Conservation (phyloP, 768 basidiomycete species). For the Mycena sanguinolenta region DNA sequence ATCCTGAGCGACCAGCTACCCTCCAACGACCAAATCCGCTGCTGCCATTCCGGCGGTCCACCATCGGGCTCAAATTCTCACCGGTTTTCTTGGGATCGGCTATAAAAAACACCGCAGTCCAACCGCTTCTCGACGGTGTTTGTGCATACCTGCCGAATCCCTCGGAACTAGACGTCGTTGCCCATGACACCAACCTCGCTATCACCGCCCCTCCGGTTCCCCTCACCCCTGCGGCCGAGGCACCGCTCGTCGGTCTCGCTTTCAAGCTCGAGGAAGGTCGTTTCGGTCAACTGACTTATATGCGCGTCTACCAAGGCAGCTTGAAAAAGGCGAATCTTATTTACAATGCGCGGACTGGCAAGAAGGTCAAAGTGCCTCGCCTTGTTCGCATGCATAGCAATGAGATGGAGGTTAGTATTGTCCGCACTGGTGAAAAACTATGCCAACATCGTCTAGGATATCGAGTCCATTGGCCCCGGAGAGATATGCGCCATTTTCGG, state of each 20-base stretch:
- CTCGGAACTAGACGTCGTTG: slow-evolving; percentile 80
- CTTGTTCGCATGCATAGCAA: slow-evolving; percentile 98
- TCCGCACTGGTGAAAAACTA: background rate
- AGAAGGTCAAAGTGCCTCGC: slow-evolving; percentile 96
- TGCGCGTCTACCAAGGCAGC: slow-evolving; percentile 97
- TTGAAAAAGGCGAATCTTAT: slow-evolving; percentile 89
- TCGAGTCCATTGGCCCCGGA: slow-evolving; percentile 93
- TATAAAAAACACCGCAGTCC: slow-evolving; percentile 96
- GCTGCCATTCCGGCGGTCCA: slow-evolving; percentile 91
- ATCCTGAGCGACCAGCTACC: slow-evolving; percentile 89
- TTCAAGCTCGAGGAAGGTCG: slow-evolving; percentile 99
- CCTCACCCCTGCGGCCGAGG: slow-evolving; percentile 85
- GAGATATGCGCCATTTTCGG: slow-evolving; percentile 99
- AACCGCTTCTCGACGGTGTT: slow-evolving; percentile 93
- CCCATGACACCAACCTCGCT: slow-evolving; percentile 85
- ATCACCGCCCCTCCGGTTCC: slow-evolving; percentile 76
- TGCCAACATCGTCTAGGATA: slow-evolving; percentile 68
- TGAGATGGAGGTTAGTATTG: slow-evolving; percentile 90
- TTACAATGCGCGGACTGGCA: slow-evolving; percentile 93
- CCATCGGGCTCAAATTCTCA: slow-evolving; percentile 89
- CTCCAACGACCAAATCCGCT: slow-evolving; percentile 77
- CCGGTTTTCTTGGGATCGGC: slow-evolving; percentile 98
- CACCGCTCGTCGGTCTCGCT: slow-evolving; percentile 92
- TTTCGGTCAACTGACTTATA: slow-evolving; percentile 97
- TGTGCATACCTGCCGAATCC: slow-evolving; percentile 96